Percentiles rank a stretch among this genome's conserved stretches.
These are phyloP conservation scores for Suillus americanus DNA, from an alignment of 768 basidiomycete species.

Conservation along the genomic window DNA sequence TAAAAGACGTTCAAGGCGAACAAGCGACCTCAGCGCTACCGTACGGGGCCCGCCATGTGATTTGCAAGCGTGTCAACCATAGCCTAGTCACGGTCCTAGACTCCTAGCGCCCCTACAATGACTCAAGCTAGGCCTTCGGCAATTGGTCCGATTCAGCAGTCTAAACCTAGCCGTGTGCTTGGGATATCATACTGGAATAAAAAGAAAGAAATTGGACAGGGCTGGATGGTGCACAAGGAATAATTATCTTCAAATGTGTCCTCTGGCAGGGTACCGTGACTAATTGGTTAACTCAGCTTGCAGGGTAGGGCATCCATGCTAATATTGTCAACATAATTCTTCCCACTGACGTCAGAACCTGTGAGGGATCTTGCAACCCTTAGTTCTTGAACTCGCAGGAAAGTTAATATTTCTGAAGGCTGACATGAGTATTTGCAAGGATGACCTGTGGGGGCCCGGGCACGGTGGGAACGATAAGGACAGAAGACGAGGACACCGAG, in stretches of 20 bases:
- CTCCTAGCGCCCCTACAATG: background rate
- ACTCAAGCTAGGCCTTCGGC: background rate
- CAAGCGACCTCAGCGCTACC: background rate
- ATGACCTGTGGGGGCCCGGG: background rate
- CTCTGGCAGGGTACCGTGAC: background rate
- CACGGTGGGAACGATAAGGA: background rate
- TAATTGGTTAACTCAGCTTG: background rate
- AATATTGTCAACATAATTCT: background rate
- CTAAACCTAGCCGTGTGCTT: background rate
- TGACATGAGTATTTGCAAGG: background rate
- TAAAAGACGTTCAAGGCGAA: background rate
- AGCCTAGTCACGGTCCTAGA: too few species aligned
- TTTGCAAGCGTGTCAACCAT: background rate
- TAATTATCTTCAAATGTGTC: background rate
- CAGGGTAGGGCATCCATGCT: background rate
- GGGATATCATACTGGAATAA: background rate
- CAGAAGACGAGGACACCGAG: too few species aligned
- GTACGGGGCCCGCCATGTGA: background rate
- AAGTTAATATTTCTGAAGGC: background rate
- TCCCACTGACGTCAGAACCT: background rate
- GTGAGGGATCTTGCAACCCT: background rate
- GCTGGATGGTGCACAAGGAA: background rate
- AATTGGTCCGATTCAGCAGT: background rate
- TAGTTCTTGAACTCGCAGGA: background rate
- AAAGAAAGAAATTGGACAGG: background rate